Percentiles rank a stretch among this genome's conserved stretches.
These are phyloP conservation scores for Sporisorium reilianum DNA, from an alignment of 1,284 basidiomycete species.

Conservation along the genomic window DNA sequence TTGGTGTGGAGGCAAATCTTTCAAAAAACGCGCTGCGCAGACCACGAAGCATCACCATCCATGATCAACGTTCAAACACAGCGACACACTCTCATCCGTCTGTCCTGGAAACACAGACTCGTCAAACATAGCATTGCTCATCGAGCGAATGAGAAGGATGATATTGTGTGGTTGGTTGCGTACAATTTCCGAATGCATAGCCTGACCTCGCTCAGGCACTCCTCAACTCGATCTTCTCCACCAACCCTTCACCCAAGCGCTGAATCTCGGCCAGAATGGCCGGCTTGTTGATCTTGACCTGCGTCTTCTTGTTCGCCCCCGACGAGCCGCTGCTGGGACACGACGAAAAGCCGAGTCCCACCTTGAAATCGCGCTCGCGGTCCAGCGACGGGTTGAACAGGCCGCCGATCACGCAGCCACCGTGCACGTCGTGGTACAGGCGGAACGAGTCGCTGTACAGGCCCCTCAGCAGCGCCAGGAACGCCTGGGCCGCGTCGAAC, in stretches of 20 bases:
- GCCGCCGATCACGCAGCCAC: slow-evolving; percentile 81
- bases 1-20: slow-evolving; percentile 13
- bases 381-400: slow-evolving; percentile 83
- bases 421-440: slow-evolving; percentile 86
- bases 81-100: no score
- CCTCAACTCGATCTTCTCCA: slow-evolving; percentile 68
- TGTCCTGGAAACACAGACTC: not conserved
- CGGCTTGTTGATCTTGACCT: slow-evolving; percentile 77
- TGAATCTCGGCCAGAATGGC: slow-evolving; percentile 82
- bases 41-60: not conserved
- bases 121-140: not conserved
- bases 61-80: no score
- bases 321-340: slow-evolving; percentile 9
- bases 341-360: slow-evolving; percentile 82
- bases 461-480: slow-evolving; percentile 76
- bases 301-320: slow-evolving; percentile 36
- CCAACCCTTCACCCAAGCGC: slow-evolving; percentile 80
- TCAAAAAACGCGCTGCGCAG: not conserved
- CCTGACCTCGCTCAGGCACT: slow-evolving; percentile 1
- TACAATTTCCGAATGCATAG: no score
- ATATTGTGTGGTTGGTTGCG: not conserved
- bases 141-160: not conserved
- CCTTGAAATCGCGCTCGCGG: slow-evolving; percentile 77
- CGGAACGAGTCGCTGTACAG: slow-evolving; percentile 82
- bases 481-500: slow-evolving; percentile 82